phyloP scores from a whole-genome alignment of 2,329 filamentous ascomycete species.

The Acrodontium crateriforme region DNA sequence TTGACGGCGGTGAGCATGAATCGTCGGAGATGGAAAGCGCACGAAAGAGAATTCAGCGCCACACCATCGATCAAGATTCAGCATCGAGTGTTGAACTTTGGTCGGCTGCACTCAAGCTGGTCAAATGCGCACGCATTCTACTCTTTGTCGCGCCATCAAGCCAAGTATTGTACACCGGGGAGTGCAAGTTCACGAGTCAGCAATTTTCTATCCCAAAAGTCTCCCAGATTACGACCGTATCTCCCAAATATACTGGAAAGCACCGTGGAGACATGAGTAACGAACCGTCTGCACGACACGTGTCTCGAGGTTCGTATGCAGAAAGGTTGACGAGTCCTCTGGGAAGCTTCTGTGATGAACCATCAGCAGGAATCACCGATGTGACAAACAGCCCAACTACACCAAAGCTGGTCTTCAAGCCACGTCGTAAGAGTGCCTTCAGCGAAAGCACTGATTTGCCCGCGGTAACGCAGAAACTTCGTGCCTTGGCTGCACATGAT shows the following conservation, averaged over 20 bases:
- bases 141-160: constrained; percentile 9
- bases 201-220: constrained; percentile 1
- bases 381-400: constrained; percentile 15
- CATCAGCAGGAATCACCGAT: not conserved
- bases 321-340: constrained; percentile 11
- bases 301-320: constrained; percentile 13
- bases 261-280: not conserved
- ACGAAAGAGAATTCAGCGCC: constrained; percentile 28
- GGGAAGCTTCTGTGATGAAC: no score
- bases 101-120: constrained; percentile 21
- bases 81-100: constrained; percentile 24
- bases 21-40: constrained; percentile 21
- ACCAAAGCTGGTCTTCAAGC: constrained; percentile 17
- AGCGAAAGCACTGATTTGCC: constrained; percentile 16
- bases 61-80: constrained; percentile 22
- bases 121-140: constrained; percentile 20
- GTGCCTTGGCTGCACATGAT: constrained; percentile 9
- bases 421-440: constrained; percentile 19
- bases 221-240: not conserved
- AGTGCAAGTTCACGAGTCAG: constrained; percentile 1
- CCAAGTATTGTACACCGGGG: no score
- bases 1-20: constrained; percentile 15
- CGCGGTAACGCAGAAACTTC: constrained; percentile 12
- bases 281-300: constrained; percentile 1
- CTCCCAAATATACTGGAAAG: no score